Evolutionary conservation across 768 basidiomycete species (phyloP).

Genomic region (Cyclocybe cylindracea): DNA sequence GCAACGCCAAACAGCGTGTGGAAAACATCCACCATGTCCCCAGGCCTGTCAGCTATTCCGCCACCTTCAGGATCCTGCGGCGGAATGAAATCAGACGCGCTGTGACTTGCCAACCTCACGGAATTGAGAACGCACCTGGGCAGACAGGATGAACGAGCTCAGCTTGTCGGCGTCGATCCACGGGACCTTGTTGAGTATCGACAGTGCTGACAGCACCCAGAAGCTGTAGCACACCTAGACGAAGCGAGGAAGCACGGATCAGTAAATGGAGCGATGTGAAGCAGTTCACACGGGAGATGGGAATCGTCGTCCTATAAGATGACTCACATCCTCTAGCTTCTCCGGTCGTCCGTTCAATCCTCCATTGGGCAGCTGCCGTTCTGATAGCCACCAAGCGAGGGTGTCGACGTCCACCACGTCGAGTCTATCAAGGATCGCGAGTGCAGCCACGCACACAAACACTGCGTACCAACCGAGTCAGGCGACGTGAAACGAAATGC

Average conservation of each 20-base stretch:
- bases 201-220: slow-evolving; percentile 90
- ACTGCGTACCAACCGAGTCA: slow-evolving; percentile 44
- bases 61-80: slow-evolving; percentile 83
- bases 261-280: neutral
- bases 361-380: slow-evolving; percentile 90
- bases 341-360: slow-evolving; percentile 98
- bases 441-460: slow-evolving; percentile 84
- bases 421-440: slow-evolving; percentile 84
- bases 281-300: neutral
- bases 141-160: slow-evolving; percentile 79
- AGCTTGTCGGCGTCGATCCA: slow-evolving; percentile 91
- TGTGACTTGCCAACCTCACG: neutral
- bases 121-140: slow-evolving; percentile 58
- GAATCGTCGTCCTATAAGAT: neutral
- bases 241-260: neutral
- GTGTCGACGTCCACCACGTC: slow-evolving; percentile 80
- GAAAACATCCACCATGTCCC: slow-evolving; percentile 96
- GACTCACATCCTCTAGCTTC: slow-evolving; percentile 90
- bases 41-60: slow-evolving; percentile 92
- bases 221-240: slow-evolving; percentile 93
- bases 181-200: slow-evolving; percentile 76
- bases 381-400: slow-evolving; percentile 91
- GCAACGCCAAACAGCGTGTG: slow-evolving; percentile 93
- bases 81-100: neutral
- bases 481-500: neutral